Evolutionary conservation across 441 rosid species (phyloP), one percentile per base, ranked within the genome.

Genomic region (Populus hybrid): DNA sequence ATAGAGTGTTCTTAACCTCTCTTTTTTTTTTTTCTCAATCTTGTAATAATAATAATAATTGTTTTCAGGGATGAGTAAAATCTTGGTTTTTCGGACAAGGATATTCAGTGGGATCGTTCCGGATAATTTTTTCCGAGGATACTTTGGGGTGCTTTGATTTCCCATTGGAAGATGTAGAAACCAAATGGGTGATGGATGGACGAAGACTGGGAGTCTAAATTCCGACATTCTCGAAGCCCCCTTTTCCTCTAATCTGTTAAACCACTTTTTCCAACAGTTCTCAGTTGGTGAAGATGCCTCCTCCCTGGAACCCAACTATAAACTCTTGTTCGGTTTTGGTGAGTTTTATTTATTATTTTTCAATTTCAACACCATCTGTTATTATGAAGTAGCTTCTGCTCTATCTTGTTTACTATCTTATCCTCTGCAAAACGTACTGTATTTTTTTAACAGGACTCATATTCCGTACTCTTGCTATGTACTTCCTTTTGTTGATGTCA

Each of bases 41-140:
- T 46, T 4, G 0, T 40, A 40, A 46, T 46, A 46, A 46, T 14
- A 46, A 46, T 42, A 11, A 40, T 28, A 28, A 34, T 34, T 2
- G 2, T 36, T 71, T 69, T 6, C 28, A 73, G 79, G 75, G 82
- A 69, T 77, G 50, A 72, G 72, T 79, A 83, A 82, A 79, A n/a
- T 82, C 90, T 74, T 88, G 93, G 98, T 82, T 85, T 42, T 76
- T 81, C 67, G 95, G n/a, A 89, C 26, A 86, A 84, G 65, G 84
- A 85, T 42, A n/a, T 83, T 92, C 26, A 84, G 84, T 65, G 88
- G 86, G 36, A n/a, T n/a, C n/a, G 73, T 86, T 40, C 46, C 86
- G 0, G 98, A 90, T 83, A 90, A 89, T 76, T 88, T 89, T 77
- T 89, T 90, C 63, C n/a, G 92, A 91, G 80, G 91, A 89, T 50